These are phyloP conservation scores for Epichloe hybrida DNA, from an alignment of 2,329 filamentous ascomycete genomes.

Conservation along the genomic window DNA sequence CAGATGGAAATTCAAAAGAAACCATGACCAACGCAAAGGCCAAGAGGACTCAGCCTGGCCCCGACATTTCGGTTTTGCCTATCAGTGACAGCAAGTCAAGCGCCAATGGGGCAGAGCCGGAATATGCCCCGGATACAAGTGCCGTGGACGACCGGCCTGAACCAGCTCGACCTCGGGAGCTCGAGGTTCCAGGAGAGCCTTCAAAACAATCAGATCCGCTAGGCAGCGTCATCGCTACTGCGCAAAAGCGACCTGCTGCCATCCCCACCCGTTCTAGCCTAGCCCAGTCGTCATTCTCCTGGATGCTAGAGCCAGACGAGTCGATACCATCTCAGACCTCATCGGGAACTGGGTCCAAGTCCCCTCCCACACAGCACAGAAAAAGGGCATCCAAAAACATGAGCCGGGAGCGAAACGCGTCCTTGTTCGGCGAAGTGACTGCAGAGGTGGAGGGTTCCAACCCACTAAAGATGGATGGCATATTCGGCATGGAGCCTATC, in stretches of 20 bases:
- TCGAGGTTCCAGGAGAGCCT: not conserved
- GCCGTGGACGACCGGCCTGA: not conserved
- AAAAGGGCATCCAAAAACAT: constrained; percentile 30
- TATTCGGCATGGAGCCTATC: constrained; percentile 43
- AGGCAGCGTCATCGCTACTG: not conserved
- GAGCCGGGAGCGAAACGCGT: constrained; percentile 42
- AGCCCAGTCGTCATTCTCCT: constrained; percentile 63
- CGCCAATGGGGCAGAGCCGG: not conserved
- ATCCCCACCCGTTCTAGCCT: constrained; percentile 51
- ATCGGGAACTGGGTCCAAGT: constrained; percentile 13
- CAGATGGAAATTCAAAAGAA: not conserved
- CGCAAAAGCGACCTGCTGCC: constrained; percentile 19
- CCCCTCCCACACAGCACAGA: constrained; percentile 22
- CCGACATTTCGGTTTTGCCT: not conserved
- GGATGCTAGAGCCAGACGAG: constrained; percentile 56
- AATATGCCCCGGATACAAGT: not conserved
- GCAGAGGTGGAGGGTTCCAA: constrained; percentile 20
- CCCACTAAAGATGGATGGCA: constrained; percentile 30
- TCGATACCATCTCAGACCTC: constrained; percentile 14
- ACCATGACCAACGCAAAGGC: not conserved
- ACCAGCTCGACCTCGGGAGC: not conserved
- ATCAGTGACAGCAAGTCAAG: not conserved
- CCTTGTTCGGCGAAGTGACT: constrained; percentile 43
- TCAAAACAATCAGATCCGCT: not conserved
- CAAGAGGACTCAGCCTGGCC: not conserved